A percentile compares a stretch with the other conserved stretches of the same genome.
phyloP scores from a whole-genome alignment of 371 early-diverging fungal genomes.

The Funneliformis caledonium region DNA sequence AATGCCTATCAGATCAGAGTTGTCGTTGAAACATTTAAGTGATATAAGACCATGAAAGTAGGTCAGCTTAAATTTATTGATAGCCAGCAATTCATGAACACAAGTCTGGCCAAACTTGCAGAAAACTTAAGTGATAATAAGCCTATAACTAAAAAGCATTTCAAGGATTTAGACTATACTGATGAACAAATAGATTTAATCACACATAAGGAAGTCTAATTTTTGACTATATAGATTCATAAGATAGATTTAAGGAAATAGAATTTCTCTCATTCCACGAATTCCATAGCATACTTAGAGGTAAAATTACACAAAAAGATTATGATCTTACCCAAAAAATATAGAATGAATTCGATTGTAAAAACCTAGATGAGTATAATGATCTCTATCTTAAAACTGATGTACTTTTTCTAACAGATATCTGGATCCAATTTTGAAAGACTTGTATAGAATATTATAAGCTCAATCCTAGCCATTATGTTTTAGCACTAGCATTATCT shows the following conservation, averaged over 20 bases:
- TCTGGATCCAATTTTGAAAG: constrained; percentile 9
- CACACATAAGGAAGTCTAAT: not conserved
- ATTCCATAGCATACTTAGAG: constrained; percentile 12
- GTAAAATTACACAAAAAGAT: constrained; percentile 28
- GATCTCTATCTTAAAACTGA: too few relatives aligned
- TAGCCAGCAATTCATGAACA: constrained; percentile 31
- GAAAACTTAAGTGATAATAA: constrained; percentile 25
- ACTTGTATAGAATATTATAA: not conserved
- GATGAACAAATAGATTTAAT: not conserved
- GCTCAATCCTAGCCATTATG: constrained; percentile 14
- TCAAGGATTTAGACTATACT: constrained; percentile 5
- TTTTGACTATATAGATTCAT: constrained; percentile 25
- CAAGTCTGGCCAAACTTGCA: constrained; percentile 19
- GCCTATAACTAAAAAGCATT: too few relatives aligned
- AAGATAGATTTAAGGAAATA: constrained; percentile 11
- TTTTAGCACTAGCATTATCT: not conserved
- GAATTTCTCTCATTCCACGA: constrained; percentile 4
- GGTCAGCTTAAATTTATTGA: too few relatives aligned
- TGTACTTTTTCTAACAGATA: constrained; percentile 23
- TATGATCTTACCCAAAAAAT: constrained; percentile 28
- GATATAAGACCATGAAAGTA: too few relatives aligned
- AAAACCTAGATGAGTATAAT: constrained; percentile 26
- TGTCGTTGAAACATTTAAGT: too few relatives aligned
- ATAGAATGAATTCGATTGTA: constrained; percentile 24
- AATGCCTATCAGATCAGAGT: too few relatives aligned